These are phyloP conservation scores for Aspergillus hortae DNA, from an alignment of 2,329 filamentous ascomycete genomes.

Conservation along the genomic window DNA sequence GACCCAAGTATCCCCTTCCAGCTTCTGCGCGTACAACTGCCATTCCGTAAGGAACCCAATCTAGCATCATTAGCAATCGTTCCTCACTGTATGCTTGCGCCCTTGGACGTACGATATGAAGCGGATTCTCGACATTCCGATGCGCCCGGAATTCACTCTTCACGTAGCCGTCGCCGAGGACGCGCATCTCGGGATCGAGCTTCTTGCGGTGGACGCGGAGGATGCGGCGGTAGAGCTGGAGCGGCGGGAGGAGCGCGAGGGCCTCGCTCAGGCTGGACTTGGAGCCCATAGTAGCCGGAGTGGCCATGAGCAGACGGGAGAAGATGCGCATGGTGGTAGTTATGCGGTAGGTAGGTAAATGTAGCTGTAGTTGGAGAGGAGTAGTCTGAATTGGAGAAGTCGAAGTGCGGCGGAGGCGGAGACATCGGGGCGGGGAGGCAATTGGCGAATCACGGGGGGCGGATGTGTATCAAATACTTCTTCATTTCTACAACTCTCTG, in stretches of 20 bases:
- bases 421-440: slow-evolving; percentile 1
- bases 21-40: slow-evolving; percentile 89
- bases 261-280: slow-evolving; percentile 43
- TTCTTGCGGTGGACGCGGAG: slow-evolving; percentile 81
- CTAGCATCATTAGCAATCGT: slow-evolving; percentile 42
- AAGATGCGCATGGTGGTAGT: slow-evolving; percentile 33
- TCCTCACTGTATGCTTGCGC: no score
- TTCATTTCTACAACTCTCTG: no score
- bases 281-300: slow-evolving; percentile 37
- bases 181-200: slow-evolving; percentile 67
- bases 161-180: slow-evolving; percentile 88
- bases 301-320: slow-evolving; percentile 38
- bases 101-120: slow-evolving; percentile 68
- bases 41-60: slow-evolving; percentile 95
- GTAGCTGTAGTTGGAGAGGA: no score
- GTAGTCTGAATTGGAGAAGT: background rate
- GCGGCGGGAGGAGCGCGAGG: slow-evolving; percentile 76
- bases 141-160: slow-evolving; percentile 90
- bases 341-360: background rate
- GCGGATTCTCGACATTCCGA: slow-evolving; percentile 78
- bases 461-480: no score
- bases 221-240: slow-evolving; percentile 83
- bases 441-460: slow-evolving; percentile 1
- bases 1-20: slow-evolving; percentile 83
- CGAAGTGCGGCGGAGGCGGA: background rate